A percentile compares a stretch with the other conserved stretches of the same genome.
Evolutionary conservation across 352 stramenopile genomes (phyloP).

Genomic region (Pythium folliculosum): DNA sequence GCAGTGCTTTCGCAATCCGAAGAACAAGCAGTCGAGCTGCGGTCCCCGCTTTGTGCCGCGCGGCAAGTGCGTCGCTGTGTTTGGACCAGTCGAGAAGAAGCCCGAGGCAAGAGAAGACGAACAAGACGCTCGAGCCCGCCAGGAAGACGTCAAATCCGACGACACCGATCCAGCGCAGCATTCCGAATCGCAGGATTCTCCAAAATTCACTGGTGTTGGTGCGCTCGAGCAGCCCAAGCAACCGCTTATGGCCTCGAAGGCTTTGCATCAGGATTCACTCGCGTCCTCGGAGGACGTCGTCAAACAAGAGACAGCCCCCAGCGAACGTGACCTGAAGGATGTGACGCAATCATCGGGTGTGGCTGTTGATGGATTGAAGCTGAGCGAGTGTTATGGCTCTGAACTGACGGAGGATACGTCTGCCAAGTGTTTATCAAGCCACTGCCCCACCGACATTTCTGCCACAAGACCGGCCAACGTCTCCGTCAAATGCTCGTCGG

Average conservation of each 20-base stretch:
- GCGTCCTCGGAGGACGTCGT: background rate
- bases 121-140: background rate
- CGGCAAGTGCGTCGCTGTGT: background rate
- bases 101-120: background rate
- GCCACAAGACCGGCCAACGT: background rate
- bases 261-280: background rate
- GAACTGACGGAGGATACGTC: no score
- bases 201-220: no score
- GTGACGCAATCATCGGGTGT: no score
- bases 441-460: background rate
- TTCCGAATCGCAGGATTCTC: no score
- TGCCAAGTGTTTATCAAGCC: background rate
- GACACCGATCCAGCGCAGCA: background rate
- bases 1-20: slow-evolving; percentile 4
- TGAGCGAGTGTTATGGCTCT: no score
- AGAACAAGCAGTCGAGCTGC: background rate
- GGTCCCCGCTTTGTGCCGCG: background rate
- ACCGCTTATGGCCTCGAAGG: no score
- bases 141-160: background rate
- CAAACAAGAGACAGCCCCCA: background rate
- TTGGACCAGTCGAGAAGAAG: background rate
- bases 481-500: background rate
- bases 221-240: no score
- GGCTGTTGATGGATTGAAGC: no score
- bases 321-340: background rate